phyloP scores from a whole-genome alignment of 1,284 basidiomycete genomes.

The Malassezia psittaci region DNA sequence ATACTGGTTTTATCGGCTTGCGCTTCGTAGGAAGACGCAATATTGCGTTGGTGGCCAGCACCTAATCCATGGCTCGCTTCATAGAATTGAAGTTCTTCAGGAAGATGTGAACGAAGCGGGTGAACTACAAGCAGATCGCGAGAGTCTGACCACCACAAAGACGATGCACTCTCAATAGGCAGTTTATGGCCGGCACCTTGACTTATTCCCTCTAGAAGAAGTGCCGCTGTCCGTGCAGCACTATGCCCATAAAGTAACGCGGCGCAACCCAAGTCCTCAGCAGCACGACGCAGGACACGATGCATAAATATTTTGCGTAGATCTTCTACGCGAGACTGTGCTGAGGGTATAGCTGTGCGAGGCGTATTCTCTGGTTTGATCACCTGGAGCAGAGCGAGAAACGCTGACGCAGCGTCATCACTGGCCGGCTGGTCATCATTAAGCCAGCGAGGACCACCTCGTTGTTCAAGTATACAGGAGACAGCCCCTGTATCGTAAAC shows the following conservation, averaged over 20 bases:
- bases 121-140: slow-evolving; percentile 26
- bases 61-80: slow-evolving; percentile 12
- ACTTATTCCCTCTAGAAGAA: slow-evolving; percentile 29
- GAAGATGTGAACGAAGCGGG: slow-evolving; percentile 23
- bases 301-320: slow-evolving; percentile 25
- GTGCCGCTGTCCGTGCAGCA: slow-evolving; percentile 28
- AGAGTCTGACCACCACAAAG: slow-evolving; percentile 21
- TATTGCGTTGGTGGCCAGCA: neutral
- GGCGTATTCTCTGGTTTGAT: slow-evolving; percentile 19
- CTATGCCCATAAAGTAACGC: slow-evolving; percentile 30
- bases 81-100: slow-evolving; percentile 30
- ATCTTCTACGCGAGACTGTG: slow-evolving; percentile 34
- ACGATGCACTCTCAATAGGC: slow-evolving; percentile 26
- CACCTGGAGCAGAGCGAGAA: slow-evolving; percentile 13
- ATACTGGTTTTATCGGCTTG: slow-evolving; percentile 34
- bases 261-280: slow-evolving; percentile 19
- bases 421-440: neutral
- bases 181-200: slow-evolving; percentile 40
- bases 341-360: slow-evolving; percentile 24
- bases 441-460: neutral
- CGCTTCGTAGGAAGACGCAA: slow-evolving; percentile 7
- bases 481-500: neutral
- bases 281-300: slow-evolving; percentile 22
- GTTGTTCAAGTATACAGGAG: neutral
- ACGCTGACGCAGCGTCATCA: neutral